Evolutionary conservation across 2,329 filamentous ascomycete genomes (phyloP), one percentile per base, ranked within the genome.

Genomic region (Chaetomiaceae sp.): DNA sequence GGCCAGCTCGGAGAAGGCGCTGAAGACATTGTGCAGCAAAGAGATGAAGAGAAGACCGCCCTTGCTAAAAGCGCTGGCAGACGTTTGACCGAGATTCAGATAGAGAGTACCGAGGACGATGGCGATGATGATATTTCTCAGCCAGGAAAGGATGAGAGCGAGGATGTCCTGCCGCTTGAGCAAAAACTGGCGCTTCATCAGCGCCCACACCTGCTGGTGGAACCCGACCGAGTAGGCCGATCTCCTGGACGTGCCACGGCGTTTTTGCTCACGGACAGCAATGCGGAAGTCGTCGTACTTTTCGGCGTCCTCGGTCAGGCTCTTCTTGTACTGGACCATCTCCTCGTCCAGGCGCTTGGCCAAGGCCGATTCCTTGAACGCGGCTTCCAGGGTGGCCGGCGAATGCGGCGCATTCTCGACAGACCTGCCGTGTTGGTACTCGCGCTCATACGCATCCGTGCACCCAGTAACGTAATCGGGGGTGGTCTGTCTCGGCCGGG

Each of bases 91-190:
- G 30, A 89, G 77, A 31, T 89, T 73, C 52, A 89, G 76, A 73
- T 86, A 95, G 4, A 93, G 82, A 0, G 87, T 90, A 59, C 89
- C 89, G 40, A 89, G 74, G 20, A 95, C 80, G 53, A 95, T 83
- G 13, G 85, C 88, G 58, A 92, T 83, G 58, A 88, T 72, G 58
- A 91, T 83, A 51, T 71, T 77, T 8, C 78, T 73, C 35, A 77
- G 57, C 87, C 87, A 93, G 2, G 84, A 84, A 25, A 93, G 80
- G 13, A 75, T 71, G 5, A 95, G 74, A n/a, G 83, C 82, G 62
- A 91, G 86, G 51, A 85, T 85, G 65, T 95, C 89, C 66, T 95
- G 88, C 73, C 89, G 85, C 71, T 93, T 93, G 61, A 95, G 83
- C 45, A 86, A 74, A 65, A 90, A 93, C 65, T 95, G 89, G 5